phyloP scores from a whole-genome alignment of 352 stramenopile genomes.

The Phytopythium vexans region DNA sequence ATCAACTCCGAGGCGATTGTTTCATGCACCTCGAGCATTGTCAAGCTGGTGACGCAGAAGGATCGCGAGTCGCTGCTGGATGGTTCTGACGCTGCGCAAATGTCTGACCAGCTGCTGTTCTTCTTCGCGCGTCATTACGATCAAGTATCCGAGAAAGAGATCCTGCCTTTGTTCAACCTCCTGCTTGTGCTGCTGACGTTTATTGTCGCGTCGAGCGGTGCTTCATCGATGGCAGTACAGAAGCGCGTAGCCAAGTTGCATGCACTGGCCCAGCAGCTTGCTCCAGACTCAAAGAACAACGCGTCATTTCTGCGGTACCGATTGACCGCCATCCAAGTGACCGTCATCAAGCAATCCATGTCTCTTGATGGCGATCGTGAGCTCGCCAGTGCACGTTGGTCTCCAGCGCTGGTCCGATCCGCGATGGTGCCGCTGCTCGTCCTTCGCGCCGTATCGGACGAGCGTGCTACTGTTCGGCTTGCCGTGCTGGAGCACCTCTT shows the following conservation, averaged over 20 bases:
- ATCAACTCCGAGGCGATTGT: not conserved
- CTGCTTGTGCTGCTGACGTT: conserved; percentile 31
- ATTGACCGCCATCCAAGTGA: too few species aligned
- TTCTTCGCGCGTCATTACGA: conserved; percentile 16
- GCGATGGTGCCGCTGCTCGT: conserved; percentile 20
- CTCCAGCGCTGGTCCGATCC: not conserved
- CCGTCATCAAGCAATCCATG: too few species aligned
- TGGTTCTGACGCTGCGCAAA: conserved; percentile 19
- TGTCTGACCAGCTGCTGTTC: conserved; percentile 54
- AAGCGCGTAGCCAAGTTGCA: not conserved
- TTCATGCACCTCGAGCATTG: not conserved
- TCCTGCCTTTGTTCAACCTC: conserved; percentile 27
- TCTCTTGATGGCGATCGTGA: too few species aligned
- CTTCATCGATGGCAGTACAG: too few species aligned
- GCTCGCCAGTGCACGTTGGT: too few species aligned
- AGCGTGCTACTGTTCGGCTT: conserved; percentile 8
- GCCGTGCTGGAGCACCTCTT: conserved; percentile 20
- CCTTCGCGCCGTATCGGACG: conserved; percentile 13
- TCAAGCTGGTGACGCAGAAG: conserved; percentile 11
- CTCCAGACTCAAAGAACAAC: too few species aligned
- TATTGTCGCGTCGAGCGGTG: conserved; percentile 12
- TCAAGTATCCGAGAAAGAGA: conserved; percentile 1
- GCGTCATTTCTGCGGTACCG: too few species aligned
- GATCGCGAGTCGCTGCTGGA: conserved; percentile 2
- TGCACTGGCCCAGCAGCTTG: not conserved